Conservation (phyloP, 225 moss, liverwort and hornwort genomes). For the Asterella californica region DNA sequence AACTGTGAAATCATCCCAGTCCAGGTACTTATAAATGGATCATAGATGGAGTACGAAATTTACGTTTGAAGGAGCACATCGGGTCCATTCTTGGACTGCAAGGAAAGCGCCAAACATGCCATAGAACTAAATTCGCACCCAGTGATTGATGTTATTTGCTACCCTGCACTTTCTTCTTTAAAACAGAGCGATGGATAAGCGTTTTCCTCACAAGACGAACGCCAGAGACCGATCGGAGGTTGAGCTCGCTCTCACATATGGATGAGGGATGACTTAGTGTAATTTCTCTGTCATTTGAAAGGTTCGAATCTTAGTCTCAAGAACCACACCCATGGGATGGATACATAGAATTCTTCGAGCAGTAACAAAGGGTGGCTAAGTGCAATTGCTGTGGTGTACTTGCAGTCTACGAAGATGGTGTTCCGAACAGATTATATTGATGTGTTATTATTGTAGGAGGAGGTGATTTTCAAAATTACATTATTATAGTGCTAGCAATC, state of each 20-base stretch:
- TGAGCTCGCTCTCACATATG: neutral
- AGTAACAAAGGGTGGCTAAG: no score
- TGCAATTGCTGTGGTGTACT: no score
- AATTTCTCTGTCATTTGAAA: no score
- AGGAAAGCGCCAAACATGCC: constrained; percentile 92
- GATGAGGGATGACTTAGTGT: no score
- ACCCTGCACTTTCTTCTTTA: constrained; percentile 1
- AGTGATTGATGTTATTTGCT: neutral
- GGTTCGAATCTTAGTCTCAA: no score
- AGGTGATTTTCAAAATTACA: no score
- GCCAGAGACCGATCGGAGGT: neutral
- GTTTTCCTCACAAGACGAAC: neutral
- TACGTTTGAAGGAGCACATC: constrained; percentile 97
- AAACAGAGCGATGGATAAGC: neutral
- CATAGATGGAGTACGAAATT: constrained; percentile 9
- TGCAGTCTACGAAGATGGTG: no score
- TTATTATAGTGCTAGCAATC: no score
- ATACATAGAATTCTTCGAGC: no score
- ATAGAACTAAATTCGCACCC: constrained; percentile 30
- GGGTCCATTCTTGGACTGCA: constrained; percentile 92
- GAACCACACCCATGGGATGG: no score
- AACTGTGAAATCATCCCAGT: neutral
- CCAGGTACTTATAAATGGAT: neutral
- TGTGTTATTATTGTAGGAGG: no score
- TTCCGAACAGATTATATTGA: no score